phyloP scores from a whole-genome alignment of 306 rosid genomes.

The Malus asiatica region DNA sequence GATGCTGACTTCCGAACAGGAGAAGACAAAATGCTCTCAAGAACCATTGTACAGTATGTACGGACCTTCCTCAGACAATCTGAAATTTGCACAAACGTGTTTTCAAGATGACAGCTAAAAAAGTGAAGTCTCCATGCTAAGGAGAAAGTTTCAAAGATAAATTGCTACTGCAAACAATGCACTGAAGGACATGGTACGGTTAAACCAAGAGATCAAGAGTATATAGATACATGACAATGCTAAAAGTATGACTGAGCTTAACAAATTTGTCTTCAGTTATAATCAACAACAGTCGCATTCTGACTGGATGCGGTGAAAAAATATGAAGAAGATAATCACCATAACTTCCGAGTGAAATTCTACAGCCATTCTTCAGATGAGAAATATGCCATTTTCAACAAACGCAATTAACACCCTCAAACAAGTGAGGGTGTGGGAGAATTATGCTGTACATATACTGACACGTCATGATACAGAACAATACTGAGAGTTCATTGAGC shows the following conservation, averaged over 20 bases:
- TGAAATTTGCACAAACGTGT: constrained; percentile 22
- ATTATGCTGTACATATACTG: background rate
- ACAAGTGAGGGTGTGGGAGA: background rate
- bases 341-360: background rate
- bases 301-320: background rate
- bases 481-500: background rate
- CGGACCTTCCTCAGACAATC: constrained; percentile 35
- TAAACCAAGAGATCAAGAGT: background rate
- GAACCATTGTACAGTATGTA: constrained; percentile 55
- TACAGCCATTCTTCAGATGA: background rate
- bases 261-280: background rate
- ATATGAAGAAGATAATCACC: background rate
- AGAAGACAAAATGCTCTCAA: constrained; percentile 67
- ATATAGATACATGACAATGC: background rate
- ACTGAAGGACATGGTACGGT: background rate
- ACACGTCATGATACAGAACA: background rate
- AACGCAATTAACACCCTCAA: background rate
- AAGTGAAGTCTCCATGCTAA: too few relatives aligned
- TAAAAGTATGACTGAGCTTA: background rate
- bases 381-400: background rate
- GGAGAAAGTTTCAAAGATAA: background rate
- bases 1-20: constrained; percentile 61
- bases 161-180: background rate
- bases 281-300: background rate
- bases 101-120: background rate